A percentile compares a stretch with the other conserved stretches of the same genome.
Evolutionary conservation across 331 rosid species (phyloP).

Genomic region (Phaseolus coccineus): DNA sequence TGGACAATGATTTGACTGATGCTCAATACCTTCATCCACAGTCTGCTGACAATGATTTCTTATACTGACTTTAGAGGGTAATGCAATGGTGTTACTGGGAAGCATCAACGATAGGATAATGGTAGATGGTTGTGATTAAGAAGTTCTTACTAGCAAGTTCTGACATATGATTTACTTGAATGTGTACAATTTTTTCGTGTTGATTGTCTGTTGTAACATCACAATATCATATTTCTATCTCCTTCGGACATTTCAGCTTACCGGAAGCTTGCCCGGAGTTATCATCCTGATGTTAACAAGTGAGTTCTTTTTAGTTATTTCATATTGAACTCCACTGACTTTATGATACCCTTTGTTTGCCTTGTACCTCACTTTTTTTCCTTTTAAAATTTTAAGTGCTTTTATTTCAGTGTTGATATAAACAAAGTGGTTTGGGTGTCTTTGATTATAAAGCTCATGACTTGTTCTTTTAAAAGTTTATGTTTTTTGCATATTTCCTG

Average conservation of each 20-base stretch:
- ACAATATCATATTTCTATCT: constrained; percentile 8
- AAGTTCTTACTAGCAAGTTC: no score
- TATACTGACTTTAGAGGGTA: not conserved
- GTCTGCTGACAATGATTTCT: not conserved
- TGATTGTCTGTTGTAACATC: constrained; percentile 11
- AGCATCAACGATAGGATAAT: no score
- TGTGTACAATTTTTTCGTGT: not conserved
- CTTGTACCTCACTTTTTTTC: constrained; percentile 6
- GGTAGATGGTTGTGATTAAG: no score
- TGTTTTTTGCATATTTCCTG: not conserved
- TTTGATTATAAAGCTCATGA: constrained; percentile 1
- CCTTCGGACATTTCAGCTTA: constrained; percentile 73
- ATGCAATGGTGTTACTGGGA: not conserved
- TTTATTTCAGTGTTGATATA: constrained; percentile 26
- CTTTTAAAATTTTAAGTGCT: not conserved
- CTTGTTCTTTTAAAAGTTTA: not conserved
- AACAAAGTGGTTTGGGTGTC: constrained; percentile 16
- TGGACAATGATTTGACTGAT: not conserved
- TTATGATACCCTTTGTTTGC: constrained; percentile 25
- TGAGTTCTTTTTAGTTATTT: constrained; percentile 52
- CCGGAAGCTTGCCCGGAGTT: constrained; percentile 95
- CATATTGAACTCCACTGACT: constrained; percentile 19
- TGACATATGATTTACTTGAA: no score
- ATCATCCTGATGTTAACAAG: constrained; percentile 99
- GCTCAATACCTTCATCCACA: not conserved